Conservation (phyloP, 768 basidiomycete genomes). For the Tubosaeta sp. region DNA sequence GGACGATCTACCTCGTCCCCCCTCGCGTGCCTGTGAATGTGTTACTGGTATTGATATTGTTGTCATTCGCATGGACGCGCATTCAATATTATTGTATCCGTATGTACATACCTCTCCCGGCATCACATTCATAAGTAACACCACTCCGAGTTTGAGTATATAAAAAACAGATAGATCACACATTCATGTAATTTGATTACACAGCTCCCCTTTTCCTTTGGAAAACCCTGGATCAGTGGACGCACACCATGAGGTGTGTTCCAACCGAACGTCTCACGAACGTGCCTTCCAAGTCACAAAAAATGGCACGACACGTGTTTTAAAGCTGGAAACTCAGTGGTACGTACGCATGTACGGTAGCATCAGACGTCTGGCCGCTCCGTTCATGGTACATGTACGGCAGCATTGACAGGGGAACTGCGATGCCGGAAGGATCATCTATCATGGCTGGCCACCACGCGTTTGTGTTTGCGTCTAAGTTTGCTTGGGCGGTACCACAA, state of each 20-base stretch:
- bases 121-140: neutral
- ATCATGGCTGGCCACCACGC: neutral
- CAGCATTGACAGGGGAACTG: neutral
- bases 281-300: neutral
- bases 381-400: neutral
- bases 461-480: no score
- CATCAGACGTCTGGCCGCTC: neutral
- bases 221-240: neutral
- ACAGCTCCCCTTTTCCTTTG: neutral
- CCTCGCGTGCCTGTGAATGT: constrained; percentile 3
- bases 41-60: neutral
- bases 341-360: neutral
- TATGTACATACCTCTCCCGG: constrained; percentile 1
- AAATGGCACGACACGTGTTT: neutral
- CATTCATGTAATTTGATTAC: neutral
- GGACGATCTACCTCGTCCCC: neutral
- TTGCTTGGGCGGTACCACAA: neutral
- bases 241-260: neutral
- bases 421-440: neutral
- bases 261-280: neutral
- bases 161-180: neutral
- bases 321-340: neutral
- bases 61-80: constrained; percentile 1
- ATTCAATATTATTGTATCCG: constrained; percentile 4
- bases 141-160: constrained; percentile 10